Evolutionary conservation across 495 filamentous ascomycete genomes (phyloP), one percentile per base, ranked within the genome.

Genomic region (Clavariopsis aquatica): DNA sequence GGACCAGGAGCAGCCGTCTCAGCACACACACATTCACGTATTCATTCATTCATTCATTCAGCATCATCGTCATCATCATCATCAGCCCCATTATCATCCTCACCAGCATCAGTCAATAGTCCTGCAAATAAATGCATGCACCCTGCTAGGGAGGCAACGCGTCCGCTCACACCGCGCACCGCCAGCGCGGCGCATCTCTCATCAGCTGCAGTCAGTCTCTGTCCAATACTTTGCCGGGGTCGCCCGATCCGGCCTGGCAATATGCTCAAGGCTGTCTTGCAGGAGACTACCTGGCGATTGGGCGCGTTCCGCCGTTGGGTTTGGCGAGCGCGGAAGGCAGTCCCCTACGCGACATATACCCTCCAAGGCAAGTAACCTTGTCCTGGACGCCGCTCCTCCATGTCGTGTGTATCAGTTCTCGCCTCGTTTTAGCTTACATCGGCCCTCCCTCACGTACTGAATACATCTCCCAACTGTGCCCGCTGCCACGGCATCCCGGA

Each of bases 231-330:
- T n/a, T 9, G 8, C 38, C 38, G 38, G 38, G 38, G 38, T 43
- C 38, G 38, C 38, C 38, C 38, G 38, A 43, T 43, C 38, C 38
- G 38, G 38, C 4, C 38, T 43, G 38, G 38, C 38, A 43, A 43
- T 43, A 43, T 43, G 38, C 38, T 43, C 38, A 43, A 43, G 38
- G 38, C 38, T 43, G 38, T 43, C 6, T 43, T 43, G 38, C 38
- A 26, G 38, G 8, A 43, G 38, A 43, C 38, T 43, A 62, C 49
- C 57, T 52, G 57, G 57, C 57, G 49, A 38, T 46, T 49, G 46
- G 57, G 43, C 31, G 15, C 17, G 10, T 45, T 46, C 46, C 9
- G n/a, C 24, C 22, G 24, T 23, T 36, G 43, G 29, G 23, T 61
- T 45, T 34, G 34, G 49, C 31, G 36, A 57, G 55, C 55, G 36